Percentiles rank a stretch among this genome's conserved stretches.
These are phyloP conservation scores for Sporobolomyces roseus DNA, from an alignment of 768 basidiomycete species.

Conservation along the genomic window DNA sequence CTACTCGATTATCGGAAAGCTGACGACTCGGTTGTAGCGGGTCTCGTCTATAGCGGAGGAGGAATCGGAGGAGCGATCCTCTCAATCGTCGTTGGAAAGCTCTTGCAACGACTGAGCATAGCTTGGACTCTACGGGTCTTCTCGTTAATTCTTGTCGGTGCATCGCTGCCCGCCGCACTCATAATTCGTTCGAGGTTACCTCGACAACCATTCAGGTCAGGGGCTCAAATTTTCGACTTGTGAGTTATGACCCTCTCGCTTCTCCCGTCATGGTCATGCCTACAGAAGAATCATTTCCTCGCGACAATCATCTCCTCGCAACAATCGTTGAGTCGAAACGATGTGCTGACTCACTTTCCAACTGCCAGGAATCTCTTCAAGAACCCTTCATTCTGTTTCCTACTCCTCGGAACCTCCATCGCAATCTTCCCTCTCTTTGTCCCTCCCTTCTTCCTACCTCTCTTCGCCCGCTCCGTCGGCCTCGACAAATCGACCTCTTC, in stretches of 20 bases:
- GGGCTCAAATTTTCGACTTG: constrained; percentile 33
- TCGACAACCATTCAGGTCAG: constrained; percentile 12
- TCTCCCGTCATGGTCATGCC: too few species aligned
- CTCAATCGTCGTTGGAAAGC: constrained; percentile 27
- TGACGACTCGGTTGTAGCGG: too few species aligned
- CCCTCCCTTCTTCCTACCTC: constrained; percentile 44
- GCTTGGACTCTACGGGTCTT: constrained; percentile 41
- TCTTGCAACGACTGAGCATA: constrained; percentile 33
- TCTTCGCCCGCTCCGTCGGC: constrained; percentile 41
- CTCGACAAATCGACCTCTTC: constrained; percentile 33
- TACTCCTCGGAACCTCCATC: constrained; percentile 29
- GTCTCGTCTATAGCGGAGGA: constrained; percentile 39
- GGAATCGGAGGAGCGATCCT: constrained; percentile 44
- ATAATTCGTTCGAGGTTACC: not conserved
- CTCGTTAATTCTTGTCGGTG: not conserved
- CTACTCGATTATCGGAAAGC: too few species aligned
- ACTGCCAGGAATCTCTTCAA: constrained; percentile 29
- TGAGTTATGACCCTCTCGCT: not conserved
- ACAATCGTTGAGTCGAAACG: not conserved
- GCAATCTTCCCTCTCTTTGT: constrained; percentile 43
- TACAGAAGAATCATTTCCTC: too few species aligned
- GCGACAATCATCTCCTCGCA: too few species aligned
- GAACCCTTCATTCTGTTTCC: constrained; percentile 30
- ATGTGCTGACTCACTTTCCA: not conserved
- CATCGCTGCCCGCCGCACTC: constrained; percentile 8